A percentile compares a stretch with the other conserved stretches of the same genome.
Conservation (phyloP, 768 basidiomycete species). For the Kwoniella sp. region DNA sequence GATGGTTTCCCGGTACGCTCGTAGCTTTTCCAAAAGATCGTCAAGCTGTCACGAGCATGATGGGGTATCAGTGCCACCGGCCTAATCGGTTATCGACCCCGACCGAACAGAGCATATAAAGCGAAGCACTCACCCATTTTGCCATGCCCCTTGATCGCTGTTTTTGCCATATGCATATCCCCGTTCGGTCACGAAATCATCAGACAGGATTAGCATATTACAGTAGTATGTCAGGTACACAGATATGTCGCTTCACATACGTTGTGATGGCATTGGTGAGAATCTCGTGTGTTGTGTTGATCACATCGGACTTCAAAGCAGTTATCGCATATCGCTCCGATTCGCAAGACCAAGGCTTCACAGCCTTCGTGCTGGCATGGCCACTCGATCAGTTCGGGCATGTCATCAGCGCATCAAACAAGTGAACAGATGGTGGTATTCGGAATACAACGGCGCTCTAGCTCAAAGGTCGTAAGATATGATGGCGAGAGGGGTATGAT, state of each 20-base stretch:
- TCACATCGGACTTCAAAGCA: background rate
- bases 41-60: background rate
- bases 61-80: background rate
- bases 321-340: background rate
- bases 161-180: too few relatives aligned
- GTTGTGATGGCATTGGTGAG: background rate
- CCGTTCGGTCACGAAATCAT: too few relatives aligned
- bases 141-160: too few relatives aligned
- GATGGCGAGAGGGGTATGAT: too few relatives aligned
- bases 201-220: too few relatives aligned
- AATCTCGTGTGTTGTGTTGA: background rate
- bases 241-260: background rate
- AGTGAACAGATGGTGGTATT: too few relatives aligned
- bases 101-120: too few relatives aligned
- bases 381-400: background rate
- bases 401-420: background rate
- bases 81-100: too few relatives aligned
- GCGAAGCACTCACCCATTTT: background rate
- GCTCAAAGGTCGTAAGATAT: too few relatives aligned
- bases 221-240: too few relatives aligned
- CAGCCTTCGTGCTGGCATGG: background rate
- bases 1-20: background rate
- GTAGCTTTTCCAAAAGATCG: background rate
- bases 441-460: too few relatives aligned
- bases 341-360: background rate